Evolutionary conservation across 169 alveolate genomes (phyloP).

Genomic region (Perkinsus chesapeaki): DNA sequence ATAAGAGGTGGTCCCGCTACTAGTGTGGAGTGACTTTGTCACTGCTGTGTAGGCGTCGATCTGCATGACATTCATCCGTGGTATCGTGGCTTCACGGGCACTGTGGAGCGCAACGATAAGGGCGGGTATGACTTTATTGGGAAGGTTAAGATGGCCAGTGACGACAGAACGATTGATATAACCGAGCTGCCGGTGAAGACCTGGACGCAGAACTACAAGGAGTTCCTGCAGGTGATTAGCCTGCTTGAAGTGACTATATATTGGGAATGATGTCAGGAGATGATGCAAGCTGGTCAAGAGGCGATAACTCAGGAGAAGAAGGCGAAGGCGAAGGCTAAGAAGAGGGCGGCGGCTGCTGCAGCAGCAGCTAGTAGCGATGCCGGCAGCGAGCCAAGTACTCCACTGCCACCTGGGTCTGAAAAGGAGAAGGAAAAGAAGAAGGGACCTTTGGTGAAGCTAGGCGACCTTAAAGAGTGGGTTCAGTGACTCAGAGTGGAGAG

Average conservation of each 20-base stretch:
- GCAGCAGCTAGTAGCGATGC: neutral
- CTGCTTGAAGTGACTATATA: neutral
- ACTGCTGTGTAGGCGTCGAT: neutral
- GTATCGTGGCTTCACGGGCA: slow-evolving; percentile 94
- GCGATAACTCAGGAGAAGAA: neutral
- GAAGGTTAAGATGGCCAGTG: slow-evolving; percentile 34
- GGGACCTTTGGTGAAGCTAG: neutral
- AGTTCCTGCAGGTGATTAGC: slow-evolving; percentile 66
- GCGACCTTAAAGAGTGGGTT: neutral
- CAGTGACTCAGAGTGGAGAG: neutral
- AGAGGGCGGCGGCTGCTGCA: neutral
- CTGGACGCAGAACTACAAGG: slow-evolving; percentile 94
- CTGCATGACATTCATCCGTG: slow-evolving; percentile 83
- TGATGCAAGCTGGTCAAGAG: neutral
- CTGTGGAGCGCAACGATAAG: slow-evolving; percentile 66
- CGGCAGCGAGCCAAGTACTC: neutral
- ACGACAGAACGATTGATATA: slow-evolving; percentile 52
- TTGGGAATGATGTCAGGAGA: neutral
- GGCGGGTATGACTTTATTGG: slow-evolving; percentile 61
- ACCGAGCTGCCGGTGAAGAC: slow-evolving; percentile 96
- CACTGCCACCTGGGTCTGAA: too few species aligned
- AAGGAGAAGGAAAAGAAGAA: neutral
- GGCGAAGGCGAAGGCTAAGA: neutral
- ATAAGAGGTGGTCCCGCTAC: slow-evolving; percentile 70
- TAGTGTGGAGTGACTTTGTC: slow-evolving; percentile 21